These are phyloP conservation scores for Globisporangium nunn DNA, from an alignment of 352 stramenopile species.

Conservation along the genomic window DNA sequence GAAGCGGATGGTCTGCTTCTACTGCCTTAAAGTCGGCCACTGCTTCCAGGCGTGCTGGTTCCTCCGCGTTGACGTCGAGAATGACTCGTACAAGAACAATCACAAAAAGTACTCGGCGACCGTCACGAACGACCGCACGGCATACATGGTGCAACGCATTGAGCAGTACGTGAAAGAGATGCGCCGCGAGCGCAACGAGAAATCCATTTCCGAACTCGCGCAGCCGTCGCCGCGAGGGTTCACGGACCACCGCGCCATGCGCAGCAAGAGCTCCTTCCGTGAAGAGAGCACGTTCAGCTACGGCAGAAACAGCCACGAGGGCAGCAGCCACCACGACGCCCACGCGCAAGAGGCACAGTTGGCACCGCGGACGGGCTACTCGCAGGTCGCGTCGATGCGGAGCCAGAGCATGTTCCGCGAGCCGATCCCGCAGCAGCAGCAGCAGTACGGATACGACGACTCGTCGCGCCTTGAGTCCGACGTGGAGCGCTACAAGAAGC, in stretches of 20 bases:
- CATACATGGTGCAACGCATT: slow-evolving; percentile 31
- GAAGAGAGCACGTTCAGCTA: slow-evolving; percentile 6
- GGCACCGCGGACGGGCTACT: slow-evolving; percentile 5
- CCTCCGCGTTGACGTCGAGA: slow-evolving; percentile 32
- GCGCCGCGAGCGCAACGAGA: slow-evolving; percentile 9
- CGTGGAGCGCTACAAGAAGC: slow-evolving; percentile 18
- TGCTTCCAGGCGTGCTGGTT: slow-evolving; percentile 34
- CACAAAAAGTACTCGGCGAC: slow-evolving; percentile 35
- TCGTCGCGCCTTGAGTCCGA: slow-evolving; percentile 1
- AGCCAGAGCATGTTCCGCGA: slow-evolving; percentile 11
- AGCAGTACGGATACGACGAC: neutral
- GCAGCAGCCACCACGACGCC: neutral
- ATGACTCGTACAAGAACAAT: slow-evolving; percentile 14
- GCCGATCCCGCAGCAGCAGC: neutral
- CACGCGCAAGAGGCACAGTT: neutral
- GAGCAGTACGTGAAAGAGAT: slow-evolving; percentile 29
- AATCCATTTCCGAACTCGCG: neutral
- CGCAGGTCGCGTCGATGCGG: slow-evolving; percentile 9
- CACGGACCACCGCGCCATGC: neutral
- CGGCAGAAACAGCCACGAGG: neutral
- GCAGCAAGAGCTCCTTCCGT: slow-evolving; percentile 5
- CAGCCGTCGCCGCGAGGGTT: neutral
- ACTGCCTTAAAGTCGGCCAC: slow-evolving; percentile 35
- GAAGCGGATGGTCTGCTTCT: slow-evolving; percentile 27
- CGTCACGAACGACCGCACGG: slow-evolving; percentile 22